A percentile compares a stretch with the other conserved stretches of the same genome.
Conservation (phyloP, 202 grass and related monocot genomes). For the Brachypodium distachyon region DNA sequence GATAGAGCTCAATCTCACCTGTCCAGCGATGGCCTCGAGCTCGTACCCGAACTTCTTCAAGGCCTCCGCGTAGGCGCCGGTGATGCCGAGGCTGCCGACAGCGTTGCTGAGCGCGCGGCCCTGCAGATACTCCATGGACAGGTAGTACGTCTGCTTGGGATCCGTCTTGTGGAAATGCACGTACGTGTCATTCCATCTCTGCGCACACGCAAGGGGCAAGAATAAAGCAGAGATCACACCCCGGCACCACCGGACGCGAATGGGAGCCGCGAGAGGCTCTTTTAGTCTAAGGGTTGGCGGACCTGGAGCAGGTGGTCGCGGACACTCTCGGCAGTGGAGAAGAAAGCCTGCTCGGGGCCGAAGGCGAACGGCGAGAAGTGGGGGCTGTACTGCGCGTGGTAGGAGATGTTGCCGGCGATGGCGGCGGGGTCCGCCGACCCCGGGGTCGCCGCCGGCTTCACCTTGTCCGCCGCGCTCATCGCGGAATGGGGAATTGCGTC, state of each 20-base stretch:
- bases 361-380: slow-evolving; percentile 82
- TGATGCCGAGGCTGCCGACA: slow-evolving; percentile 81
- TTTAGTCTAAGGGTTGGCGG: background rate
- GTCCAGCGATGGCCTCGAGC: slow-evolving; percentile 72
- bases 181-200: slow-evolving; percentile 98
- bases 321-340: slow-evolving; percentile 82
- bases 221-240: background rate
- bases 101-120: slow-evolving; percentile 90
- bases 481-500: slow-evolving; percentile 24
- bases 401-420: slow-evolving; percentile 86
- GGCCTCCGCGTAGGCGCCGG: slow-evolving; percentile 80
- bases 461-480: slow-evolving; percentile 38
- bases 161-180: slow-evolving; percentile 90
- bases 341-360: slow-evolving; percentile 82
- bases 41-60: slow-evolving; percentile 85
- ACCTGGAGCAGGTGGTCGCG: slow-evolving; percentile 83
- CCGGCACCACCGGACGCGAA: background rate
- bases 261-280: background rate
- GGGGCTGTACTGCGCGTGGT: slow-evolving; percentile 65
- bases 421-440: slow-evolving; percentile 41
- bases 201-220: background rate
- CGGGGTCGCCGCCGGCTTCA: slow-evolving; percentile 57
- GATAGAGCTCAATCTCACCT: slow-evolving; percentile 48
- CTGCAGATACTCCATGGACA: slow-evolving; percentile 99
- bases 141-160: slow-evolving; percentile 98